phyloP scores from a whole-genome alignment of 306 rosid genomes.

The Casuarina cunninghamiana region DNA sequence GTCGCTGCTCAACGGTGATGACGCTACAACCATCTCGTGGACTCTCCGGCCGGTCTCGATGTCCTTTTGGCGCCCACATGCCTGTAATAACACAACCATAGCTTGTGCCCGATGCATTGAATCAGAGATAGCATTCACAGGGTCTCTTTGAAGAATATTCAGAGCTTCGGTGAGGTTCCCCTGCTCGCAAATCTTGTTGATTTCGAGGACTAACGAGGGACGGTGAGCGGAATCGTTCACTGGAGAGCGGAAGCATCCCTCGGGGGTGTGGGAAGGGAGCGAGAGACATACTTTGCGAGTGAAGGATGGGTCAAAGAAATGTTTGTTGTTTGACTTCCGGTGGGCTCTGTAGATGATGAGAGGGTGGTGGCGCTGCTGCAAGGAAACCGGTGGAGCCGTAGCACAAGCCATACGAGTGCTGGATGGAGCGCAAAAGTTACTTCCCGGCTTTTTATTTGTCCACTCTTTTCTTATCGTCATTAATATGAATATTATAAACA shows the following conservation, averaged over 20 bases:
- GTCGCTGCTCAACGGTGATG: conserved; percentile 44
- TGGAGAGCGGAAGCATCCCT: not conserved
- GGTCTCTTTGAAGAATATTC: conserved; percentile 34
- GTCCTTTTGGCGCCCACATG: conserved; percentile 51
- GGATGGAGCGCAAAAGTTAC: too few relatives aligned
- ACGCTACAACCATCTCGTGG: conserved; percentile 46
- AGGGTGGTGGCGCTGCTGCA: conserved; percentile 10
- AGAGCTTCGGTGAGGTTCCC: conserved; percentile 57
- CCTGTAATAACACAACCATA: conserved; percentile 47
- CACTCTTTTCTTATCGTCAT: too few relatives aligned
- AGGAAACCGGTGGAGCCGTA: conserved; percentile 37
- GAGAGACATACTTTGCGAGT: conserved; percentile 42
- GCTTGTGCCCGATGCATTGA: conserved; percentile 37
- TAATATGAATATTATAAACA: too few relatives aligned
- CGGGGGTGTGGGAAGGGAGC: conserved; percentile 31
- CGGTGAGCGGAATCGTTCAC: conserved; percentile 8
- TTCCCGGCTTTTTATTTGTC: too few relatives aligned
- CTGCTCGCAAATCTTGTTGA: conserved; percentile 48
- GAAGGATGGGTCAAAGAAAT: conserved; percentile 4
- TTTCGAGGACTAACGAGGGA: conserved; percentile 35
- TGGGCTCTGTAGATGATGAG: conserved; percentile 9
- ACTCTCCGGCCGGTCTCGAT: conserved; percentile 54
- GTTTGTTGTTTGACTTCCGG: not conserved
- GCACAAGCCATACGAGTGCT: conserved; percentile 30
- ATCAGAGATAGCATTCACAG: conserved; percentile 27